Evolutionary conservation across 176 grass and related monocot genomes (phyloP), one percentile per base, ranked within the genome.

Genomic region (Chrysopogon serrulatus): DNA sequence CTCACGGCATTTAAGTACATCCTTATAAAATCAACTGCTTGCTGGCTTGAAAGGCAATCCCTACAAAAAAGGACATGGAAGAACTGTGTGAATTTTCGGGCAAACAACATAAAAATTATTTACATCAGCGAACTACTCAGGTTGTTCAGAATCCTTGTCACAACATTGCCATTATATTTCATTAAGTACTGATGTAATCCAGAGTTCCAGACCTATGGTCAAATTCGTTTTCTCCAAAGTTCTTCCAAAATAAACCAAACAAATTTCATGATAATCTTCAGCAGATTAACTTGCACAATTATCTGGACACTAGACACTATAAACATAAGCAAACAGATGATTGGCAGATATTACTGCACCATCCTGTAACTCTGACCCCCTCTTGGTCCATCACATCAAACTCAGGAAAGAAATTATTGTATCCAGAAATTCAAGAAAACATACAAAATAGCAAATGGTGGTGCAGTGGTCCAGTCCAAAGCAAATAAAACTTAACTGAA

Each of bases 41-140:
- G 23, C 79, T 83, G 83, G 73, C 0, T 86, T 57, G 39, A 0
- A 45, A 90, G 27, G 59, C 68, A 60, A 78, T 90, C 88, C 88
- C 88, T 90, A 31, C 73, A 71, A 76, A 44, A 45, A 23, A 39
- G 54, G 36, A 77, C 33, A 71, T 41, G 10, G 45, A 53, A 85
- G 16, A 62, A n/a, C n/a, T n/a, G 1, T 44, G 23, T 39, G 39
- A 82, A 73, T 65, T 71, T 71, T 77, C 65, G 63, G 70, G 65
- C 40, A 82, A 56, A 71, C 24, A 82, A 8, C n/a, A 26, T 7
- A 11, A 33, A 69, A 62, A 31, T 43, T 8, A 71, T 4, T 54
- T 63, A 19, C 27, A 17, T 76, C 32, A 69, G 1, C 10, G 33
- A 68, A 68, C 5, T 76, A 71, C 24, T 68, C 77, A 85, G 31